phyloP scores from a whole-genome alignment of 805 yeast genomes.

The Dipodascus geniculatus region DNA sequence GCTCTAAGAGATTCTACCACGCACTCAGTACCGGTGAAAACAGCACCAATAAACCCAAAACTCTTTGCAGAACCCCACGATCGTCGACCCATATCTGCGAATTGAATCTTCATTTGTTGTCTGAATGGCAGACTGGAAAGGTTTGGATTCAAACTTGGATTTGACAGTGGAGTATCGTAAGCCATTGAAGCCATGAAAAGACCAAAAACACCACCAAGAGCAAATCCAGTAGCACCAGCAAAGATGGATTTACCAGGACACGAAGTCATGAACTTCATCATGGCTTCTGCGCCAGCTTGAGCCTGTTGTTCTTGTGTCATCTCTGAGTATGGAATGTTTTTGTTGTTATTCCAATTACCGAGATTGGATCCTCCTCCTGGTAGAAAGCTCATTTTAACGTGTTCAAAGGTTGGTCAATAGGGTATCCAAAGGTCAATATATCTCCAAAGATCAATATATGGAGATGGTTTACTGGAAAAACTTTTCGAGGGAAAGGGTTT shows the following conservation, averaged over 20 bases:
- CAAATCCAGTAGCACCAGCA: conserved; percentile 91
- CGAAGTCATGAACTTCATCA: conserved; percentile 75
- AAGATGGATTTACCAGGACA: conserved; percentile 91
- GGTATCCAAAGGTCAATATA: too few species aligned
- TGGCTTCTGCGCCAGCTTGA: conserved; percentile 72
- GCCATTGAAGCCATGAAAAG: conserved; percentile 75
- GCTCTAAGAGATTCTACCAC: conserved; percentile 76
- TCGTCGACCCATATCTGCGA: conserved; percentile 82
- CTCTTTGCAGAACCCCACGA: conserved; percentile 85
- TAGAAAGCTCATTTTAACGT: neutral
- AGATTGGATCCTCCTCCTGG: neutral
- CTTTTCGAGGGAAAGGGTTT: conserved; percentile 1
- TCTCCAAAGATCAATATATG: neutral
- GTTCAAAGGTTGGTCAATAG: too few species aligned
- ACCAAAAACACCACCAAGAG: conserved; percentile 91
- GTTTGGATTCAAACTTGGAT: conserved; percentile 34
- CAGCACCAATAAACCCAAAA: conserved; percentile 86
- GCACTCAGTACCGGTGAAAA: conserved; percentile 89
- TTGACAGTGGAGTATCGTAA: conserved; percentile 65
- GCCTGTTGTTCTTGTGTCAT: conserved; percentile 92
- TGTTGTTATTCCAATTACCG: neutral
- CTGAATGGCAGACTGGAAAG: conserved; percentile 78
- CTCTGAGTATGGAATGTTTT: conserved; percentile 36
- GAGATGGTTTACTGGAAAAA: neutral
- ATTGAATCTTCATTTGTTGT: conserved; percentile 86